phyloP scores from a whole-genome alignment of 2,329 filamentous ascomycete genomes.

The Magnaporthales sp. region DNA sequence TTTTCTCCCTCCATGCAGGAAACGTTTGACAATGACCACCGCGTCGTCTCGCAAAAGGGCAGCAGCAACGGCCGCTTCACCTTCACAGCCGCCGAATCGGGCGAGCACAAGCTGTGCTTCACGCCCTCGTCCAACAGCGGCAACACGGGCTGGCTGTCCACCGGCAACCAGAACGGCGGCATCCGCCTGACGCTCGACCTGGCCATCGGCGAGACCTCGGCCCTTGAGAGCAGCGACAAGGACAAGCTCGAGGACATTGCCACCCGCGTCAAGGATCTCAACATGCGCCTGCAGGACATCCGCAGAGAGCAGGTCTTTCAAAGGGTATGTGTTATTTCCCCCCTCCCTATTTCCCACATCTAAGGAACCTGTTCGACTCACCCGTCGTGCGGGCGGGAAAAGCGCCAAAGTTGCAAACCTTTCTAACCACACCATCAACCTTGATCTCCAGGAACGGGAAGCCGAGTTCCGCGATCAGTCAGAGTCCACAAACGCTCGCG shows the following conservation, averaged over 20 bases:
- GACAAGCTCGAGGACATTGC: slow-evolving; percentile 85
- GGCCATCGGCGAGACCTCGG: slow-evolving; percentile 87
- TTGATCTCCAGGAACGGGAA: slow-evolving; percentile 68
- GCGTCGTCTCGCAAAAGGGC: slow-evolving; percentile 82
- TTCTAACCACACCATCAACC: background rate
- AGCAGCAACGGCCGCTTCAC: slow-evolving; percentile 75
- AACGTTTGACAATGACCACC: slow-evolving; percentile 95
- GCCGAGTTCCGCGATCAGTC: slow-evolving; percentile 98
- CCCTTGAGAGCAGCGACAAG: slow-evolving; percentile 92
- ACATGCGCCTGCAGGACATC: slow-evolving; percentile 78
- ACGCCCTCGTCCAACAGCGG: slow-evolving; percentile 68
- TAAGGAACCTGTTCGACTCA: too few species aligned
- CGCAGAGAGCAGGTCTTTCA: slow-evolving; percentile 94
- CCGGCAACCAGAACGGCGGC: slow-evolving; percentile 53
- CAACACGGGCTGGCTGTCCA: slow-evolving; percentile 62
- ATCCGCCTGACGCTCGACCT: slow-evolving; percentile 83
- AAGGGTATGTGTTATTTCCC: slow-evolving; percentile 47
- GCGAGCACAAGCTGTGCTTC: slow-evolving; percentile 94
- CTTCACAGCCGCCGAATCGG: slow-evolving; percentile 89
- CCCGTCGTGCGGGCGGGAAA: too few species aligned
- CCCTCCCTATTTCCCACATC: slow-evolving; percentile 5
- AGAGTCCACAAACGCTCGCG: slow-evolving; percentile 82
- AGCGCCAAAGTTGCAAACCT: background rate
- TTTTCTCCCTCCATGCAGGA: slow-evolving; percentile 47
- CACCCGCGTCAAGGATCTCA: slow-evolving; percentile 81